phyloP scores from a whole-genome alignment of 805 yeast species.

The Zygoascus bituminiphila region DNA sequence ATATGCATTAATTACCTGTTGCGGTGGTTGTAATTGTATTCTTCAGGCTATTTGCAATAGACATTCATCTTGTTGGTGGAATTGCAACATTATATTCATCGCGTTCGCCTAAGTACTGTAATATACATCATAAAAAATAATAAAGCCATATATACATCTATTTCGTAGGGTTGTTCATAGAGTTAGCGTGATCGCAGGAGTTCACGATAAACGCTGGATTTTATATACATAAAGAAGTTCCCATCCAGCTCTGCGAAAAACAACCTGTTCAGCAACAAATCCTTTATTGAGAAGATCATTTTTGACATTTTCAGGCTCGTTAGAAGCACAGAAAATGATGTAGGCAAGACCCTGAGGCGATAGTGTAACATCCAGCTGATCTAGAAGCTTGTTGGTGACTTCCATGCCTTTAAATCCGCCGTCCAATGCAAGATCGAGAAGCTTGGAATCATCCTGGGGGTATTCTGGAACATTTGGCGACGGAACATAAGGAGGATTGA shows the following conservation, averaged over 20 bases:
- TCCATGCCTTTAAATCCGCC: constrained; percentile 93
- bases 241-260: constrained; percentile 87
- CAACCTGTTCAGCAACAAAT: constrained; percentile 51
- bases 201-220: constrained; percentile 31
- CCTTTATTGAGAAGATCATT: constrained; percentile 36
- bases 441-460: constrained; percentile 46
- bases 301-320: constrained; percentile 61
- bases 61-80: no score
- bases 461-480: constrained; percentile 51
- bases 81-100: no score
- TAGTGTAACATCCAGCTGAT: constrained; percentile 45
- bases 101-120: no score
- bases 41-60: no score
- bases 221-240: constrained; percentile 75
- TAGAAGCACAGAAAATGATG: constrained; percentile 84
- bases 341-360: constrained; percentile 66
- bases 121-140: not conserved
- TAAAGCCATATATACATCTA: not conserved
- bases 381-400: constrained; percentile 60
- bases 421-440: constrained; percentile 84
- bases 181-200: not conserved
- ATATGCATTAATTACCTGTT: no score
- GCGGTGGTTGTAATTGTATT: no score
- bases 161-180: not conserved
- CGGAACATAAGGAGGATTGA: constrained; percentile 97